Base-by-base conservation (phyloP, 352 stramenopile species). In the Pythium vanterpoolii region DNA sequence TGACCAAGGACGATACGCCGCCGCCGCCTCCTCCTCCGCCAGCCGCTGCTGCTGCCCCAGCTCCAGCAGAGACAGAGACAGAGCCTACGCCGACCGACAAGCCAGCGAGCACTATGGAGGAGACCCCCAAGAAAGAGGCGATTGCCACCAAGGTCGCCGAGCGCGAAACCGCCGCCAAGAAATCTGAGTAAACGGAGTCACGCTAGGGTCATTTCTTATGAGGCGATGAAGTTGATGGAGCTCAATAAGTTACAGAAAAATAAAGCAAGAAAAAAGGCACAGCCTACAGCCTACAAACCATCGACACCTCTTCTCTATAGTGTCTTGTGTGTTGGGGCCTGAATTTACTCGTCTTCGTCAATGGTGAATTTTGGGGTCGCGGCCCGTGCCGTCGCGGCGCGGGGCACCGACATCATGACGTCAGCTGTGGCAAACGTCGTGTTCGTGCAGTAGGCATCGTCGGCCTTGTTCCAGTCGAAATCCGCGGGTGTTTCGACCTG, bases 401-500 rank as follows among this genome's bases (percentile, higher is more conserved):
- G 77, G 14, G 82, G 82, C 54, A 89, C 82, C 3, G 82, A 91
- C 82, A 91, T 89, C 56, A 84, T 79, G 52, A 73, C 81, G 30
- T 89, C 77, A 7, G 62, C 72, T 19, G 71, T 74, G 46, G 79
- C 84, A 58, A 83, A 86, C n/a, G 74, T 63, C 45, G 64, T 71
- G 64, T 67, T 60, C 6, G 49, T 40, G 56, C 64, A 71, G 31
- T 56, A 64, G 31, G 64, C 47, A 30, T 60, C 64, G 23, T 83
- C 74, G 47, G 87, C 76, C 40, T 87, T 62, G 42, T 76, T 74
- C 77, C 82, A 90, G 44, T 89, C 74, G 38, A 73, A 65, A 39
- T 83, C 69, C 30, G 46, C 69, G 4, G 73, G 66, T 38, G 83
- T 68, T 31, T 92, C 82, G 40, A 92, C 73, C 61, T 92, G 82